These are phyloP conservation scores for Agapanthus africanus DNA, from an alignment of 106 monocot genomes.

Conservation along the genomic window DNA sequence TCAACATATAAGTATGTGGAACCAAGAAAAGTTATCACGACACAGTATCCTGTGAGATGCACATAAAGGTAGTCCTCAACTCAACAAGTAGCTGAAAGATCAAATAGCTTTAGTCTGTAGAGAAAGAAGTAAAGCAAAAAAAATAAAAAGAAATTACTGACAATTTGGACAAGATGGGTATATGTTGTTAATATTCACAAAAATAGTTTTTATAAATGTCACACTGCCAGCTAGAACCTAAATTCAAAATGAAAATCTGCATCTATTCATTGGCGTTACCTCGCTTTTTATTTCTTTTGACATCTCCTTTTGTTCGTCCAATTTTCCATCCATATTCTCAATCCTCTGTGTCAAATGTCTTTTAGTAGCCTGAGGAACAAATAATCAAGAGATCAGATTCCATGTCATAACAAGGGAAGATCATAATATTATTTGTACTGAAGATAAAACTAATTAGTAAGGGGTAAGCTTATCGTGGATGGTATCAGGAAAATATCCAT, in stretches of 20 bases:
- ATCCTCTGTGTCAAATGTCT: conserved; percentile 20
- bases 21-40: neutral
- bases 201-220: neutral
- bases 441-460: no score
- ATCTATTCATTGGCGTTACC: conserved; percentile 3
- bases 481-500: neutral
- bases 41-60: neutral
- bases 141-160: neutral
- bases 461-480: no score
- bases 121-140: neutral
- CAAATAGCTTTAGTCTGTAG: neutral
- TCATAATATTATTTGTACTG: no score
- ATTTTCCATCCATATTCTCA: conserved; percentile 21
- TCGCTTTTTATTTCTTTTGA: conserved; percentile 18
- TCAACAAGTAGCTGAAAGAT: no score
- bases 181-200: neutral
- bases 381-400: neutral
- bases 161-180: neutral
- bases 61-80: conserved; percentile 3
- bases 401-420: neutral
- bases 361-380: conserved; percentile 14
- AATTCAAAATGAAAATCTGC: neutral
- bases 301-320: conserved; percentile 20
- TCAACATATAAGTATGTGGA: neutral
- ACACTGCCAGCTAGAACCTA: neutral